These are phyloP conservation scores for Stromatinia cepivora DNA, from an alignment of 2,329 filamentous ascomycete genomes.

Conservation along the genomic window DNA sequence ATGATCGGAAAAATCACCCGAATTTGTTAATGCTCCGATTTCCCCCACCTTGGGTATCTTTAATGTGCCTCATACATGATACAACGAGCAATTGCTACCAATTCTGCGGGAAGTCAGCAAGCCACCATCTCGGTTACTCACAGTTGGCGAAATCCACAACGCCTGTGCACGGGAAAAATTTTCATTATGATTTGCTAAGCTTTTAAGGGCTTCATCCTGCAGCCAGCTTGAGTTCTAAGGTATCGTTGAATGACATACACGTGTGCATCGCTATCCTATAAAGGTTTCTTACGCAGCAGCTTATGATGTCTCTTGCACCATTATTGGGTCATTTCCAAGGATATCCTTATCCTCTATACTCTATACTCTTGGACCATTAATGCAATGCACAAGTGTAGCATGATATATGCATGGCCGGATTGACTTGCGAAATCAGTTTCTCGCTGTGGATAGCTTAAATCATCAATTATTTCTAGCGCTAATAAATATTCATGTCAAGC, in stretches of 20 bases:
- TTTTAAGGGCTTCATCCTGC: neutral
- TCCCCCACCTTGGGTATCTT: slow-evolving; percentile 12
- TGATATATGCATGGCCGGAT: slow-evolving; percentile 3
- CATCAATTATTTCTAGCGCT: neutral
- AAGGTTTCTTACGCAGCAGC: neutral
- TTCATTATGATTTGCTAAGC: neutral
- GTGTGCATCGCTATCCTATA: neutral
- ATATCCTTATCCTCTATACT: neutral
- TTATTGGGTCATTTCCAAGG: neutral
- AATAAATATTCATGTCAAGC: neutral
- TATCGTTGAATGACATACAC: neutral
- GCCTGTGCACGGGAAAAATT: neutral
- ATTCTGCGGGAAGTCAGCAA: neutral
- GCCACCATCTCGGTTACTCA: neutral
- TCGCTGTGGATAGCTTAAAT: neutral
- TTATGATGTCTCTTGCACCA: neutral
- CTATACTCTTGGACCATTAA: neutral
- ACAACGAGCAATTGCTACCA: neutral
- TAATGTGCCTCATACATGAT: neutral
- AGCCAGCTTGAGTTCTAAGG: neutral
- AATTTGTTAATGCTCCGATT: neutral
- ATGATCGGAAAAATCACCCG: neutral
- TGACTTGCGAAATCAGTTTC: neutral
- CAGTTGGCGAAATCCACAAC: neutral
- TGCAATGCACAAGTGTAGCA: slow-evolving; percentile 11